Conservation (phyloP, 2,329 filamentous ascomycete species). For the Fusarium verrucosum region DNA sequence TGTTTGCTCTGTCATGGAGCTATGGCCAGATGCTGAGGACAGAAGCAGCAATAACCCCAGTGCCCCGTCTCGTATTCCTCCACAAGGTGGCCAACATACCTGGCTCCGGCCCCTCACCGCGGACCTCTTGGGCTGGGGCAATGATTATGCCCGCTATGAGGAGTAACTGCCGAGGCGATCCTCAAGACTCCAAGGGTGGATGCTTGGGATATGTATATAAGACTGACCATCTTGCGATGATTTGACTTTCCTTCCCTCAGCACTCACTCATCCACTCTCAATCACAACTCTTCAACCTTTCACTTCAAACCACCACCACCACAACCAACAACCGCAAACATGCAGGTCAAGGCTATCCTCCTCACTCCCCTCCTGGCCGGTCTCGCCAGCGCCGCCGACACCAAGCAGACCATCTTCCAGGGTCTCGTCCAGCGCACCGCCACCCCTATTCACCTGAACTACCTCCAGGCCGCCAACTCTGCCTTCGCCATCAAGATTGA, state of each 20-base stretch:
- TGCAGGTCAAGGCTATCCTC: constrained; percentile 45
- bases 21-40: not conserved
- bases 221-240: not conserved
- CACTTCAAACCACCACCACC: not conserved
- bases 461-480: constrained; percentile 55
- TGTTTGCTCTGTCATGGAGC: not conserved
- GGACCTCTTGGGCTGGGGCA: not conserved
- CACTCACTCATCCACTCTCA: constrained; percentile 12
- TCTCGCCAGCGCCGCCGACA: constrained; percentile 44
- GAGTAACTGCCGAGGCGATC: constrained; percentile 3
- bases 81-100: not conserved
- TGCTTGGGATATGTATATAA: constrained; percentile 29
- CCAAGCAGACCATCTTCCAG: constrained; percentile 53
- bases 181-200: not conserved
- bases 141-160: not conserved
- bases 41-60: not conserved
- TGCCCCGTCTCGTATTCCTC: constrained; percentile 14
- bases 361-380: constrained; percentile 42
- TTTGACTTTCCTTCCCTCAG: not conserved
- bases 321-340: constrained; percentile 26
- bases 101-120: not conserved
- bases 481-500: constrained; percentile 56
- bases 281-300: not conserved
- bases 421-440: constrained; percentile 61
- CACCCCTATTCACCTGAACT: constrained; percentile 57